phyloP scores from a whole-genome alignment of 116 monocot genomes.

The Papilionanthe hybrid region DNA sequence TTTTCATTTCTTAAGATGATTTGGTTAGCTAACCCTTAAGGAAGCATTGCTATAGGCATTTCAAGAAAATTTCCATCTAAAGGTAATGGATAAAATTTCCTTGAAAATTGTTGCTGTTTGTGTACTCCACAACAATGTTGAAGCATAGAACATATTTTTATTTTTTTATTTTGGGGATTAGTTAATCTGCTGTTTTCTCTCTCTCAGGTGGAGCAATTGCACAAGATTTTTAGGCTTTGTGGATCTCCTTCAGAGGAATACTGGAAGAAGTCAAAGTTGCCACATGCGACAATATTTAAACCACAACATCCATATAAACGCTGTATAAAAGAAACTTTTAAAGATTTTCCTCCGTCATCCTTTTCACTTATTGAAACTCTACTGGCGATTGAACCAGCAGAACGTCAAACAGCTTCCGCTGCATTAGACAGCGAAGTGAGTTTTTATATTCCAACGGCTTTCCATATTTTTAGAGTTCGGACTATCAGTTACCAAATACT shows the following conservation, averaged over 20 bases:
- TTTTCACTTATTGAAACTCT: slow-evolving; percentile 29
- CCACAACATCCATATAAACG: slow-evolving; percentile 34
- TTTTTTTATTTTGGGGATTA: not conserved
- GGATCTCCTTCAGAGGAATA: slow-evolving; percentile 36
- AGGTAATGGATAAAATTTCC: not conserved
- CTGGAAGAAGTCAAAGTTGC: slow-evolving; percentile 35
- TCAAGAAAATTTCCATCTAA: not conserved
- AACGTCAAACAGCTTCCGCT: slow-evolving; percentile 23
- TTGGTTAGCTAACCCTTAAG: not conserved
- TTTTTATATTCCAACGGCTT: not conserved
- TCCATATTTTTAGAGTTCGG: not conserved
- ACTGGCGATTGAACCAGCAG: slow-evolving; percentile 26
- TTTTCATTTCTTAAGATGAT: not conserved
- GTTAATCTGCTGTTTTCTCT: slow-evolving; percentile 6
- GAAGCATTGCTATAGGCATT: not conserved
- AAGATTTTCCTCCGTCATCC: slow-evolving; percentile 25
- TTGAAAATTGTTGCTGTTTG: not conserved
- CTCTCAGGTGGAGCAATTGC: slow-evolving; percentile 28
- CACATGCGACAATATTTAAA: slow-evolving; percentile 36
- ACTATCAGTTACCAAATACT: not conserved
- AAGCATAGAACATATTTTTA: not conserved
- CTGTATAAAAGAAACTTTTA: slow-evolving; percentile 24
- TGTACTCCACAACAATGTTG: not conserved
- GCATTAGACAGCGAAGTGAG: slow-evolving; percentile 25
- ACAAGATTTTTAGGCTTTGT: slow-evolving; percentile 32